These are phyloP conservation scores for Calonectria hongkongensis DNA, from an alignment of 2,329 filamentous ascomycete genomes.

Conservation along the genomic window DNA sequence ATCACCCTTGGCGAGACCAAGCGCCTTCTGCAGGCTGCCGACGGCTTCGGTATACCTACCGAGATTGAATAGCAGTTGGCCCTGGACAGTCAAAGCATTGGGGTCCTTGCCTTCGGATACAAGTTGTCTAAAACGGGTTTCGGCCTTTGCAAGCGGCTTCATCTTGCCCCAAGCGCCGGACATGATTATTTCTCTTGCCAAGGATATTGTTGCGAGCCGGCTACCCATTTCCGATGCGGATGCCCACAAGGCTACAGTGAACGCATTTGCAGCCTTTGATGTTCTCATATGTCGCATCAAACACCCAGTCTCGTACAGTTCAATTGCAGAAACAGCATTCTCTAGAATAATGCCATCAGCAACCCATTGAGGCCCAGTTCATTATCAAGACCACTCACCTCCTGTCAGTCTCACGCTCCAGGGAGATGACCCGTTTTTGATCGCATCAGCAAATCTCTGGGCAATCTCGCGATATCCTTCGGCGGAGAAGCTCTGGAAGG, in stretches of 20 bases:
- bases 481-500: constrained; percentile 46
- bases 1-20: constrained; percentile 39
- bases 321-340: constrained; percentile 44
- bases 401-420: constrained; percentile 45
- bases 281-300: constrained; percentile 49
- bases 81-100: constrained; percentile 61
- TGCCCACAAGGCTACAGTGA: constrained; percentile 55
- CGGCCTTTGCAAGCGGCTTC: constrained; percentile 44
- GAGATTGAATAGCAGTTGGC: constrained; percentile 52
- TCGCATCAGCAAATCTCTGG: constrained; percentile 48
- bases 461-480: constrained; percentile 52
- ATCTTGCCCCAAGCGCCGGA: constrained; percentile 46
- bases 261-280: constrained; percentile 34
- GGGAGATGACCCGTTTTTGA: constrained; percentile 49
- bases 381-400: constrained; percentile 47
- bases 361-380: neutral
- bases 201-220: constrained; percentile 56
- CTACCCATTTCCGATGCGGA: constrained; percentile 58
- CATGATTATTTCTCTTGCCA: constrained; percentile 50
- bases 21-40: constrained; percentile 51
- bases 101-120: constrained; percentile 56
- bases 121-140: constrained; percentile 57
- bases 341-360: constrained; percentile 43
- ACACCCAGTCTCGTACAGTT: constrained; percentile 56
- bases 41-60: constrained; percentile 52